Percentiles rank a stretch among this genome's conserved stretches.
These are phyloP conservation scores for Candida ulmi DNA, from an alignment of 805 yeast species.

Conservation along the genomic window DNA sequence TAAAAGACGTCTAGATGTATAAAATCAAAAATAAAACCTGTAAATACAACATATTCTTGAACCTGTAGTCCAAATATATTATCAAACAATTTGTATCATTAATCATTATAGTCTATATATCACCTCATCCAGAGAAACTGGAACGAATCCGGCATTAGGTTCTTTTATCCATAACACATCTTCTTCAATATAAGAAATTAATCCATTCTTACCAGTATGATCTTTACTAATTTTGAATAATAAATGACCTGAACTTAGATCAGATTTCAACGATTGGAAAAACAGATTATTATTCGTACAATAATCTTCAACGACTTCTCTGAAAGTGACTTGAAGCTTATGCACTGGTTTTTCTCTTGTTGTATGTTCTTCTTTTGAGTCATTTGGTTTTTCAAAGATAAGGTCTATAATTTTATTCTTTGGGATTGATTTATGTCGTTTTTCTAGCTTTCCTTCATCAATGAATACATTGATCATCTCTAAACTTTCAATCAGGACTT, in stretches of 20 bases:
- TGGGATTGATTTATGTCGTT: slow-evolving; percentile 5
- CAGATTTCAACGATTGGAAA: slow-evolving; percentile 12
- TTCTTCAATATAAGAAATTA: slow-evolving; percentile 47
- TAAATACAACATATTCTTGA: too few relatives aligned
- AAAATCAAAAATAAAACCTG: not conserved
- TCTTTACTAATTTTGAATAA: slow-evolving; percentile 36
- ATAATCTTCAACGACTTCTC: slow-evolving; percentile 58
- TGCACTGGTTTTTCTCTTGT: slow-evolving; percentile 36
- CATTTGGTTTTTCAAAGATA: not conserved
- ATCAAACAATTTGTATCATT: not conserved
- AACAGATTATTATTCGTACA: slow-evolving; percentile 46
- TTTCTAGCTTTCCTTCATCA: slow-evolving; percentile 12
- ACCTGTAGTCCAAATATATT: too few relatives aligned
- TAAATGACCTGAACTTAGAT: slow-evolving; percentile 33
- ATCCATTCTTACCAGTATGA: slow-evolving; percentile 26
- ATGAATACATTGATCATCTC: slow-evolving; percentile 27
- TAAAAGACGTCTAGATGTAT: not conserved
- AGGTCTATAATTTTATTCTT: not conserved
- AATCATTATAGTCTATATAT: not conserved
- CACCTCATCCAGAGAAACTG: slow-evolving; percentile 32
- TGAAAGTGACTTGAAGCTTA: slow-evolving; percentile 43
- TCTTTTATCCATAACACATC: slow-evolving; percentile 56
- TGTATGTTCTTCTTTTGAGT: slow-evolving; percentile 8
- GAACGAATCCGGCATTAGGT: slow-evolving; percentile 30
- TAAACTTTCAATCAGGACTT: slow-evolving; percentile 18